Evolutionary conservation across 2,329 filamentous ascomycete species (phyloP).

Genomic region (Trichoderma polysporum): DNA sequence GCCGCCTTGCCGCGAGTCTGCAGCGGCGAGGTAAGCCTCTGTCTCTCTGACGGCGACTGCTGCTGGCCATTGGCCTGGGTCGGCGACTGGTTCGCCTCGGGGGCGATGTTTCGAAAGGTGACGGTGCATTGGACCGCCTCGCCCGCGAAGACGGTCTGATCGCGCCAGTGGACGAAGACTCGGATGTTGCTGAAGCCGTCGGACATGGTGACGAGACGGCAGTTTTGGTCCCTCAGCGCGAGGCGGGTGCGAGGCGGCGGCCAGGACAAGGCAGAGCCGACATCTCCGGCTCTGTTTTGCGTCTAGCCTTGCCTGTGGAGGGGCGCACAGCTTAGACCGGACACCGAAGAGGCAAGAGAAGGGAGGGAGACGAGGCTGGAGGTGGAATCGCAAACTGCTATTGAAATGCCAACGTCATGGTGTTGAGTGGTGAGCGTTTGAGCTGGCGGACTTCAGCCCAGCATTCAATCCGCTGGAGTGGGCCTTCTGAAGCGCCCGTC

Average conservation of each 20-base stretch:
- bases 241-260: constrained; percentile 30
- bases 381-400: neutral
- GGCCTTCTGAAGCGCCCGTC: neutral
- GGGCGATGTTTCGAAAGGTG: constrained; percentile 85
- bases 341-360: neutral
- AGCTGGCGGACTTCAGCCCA: neutral
- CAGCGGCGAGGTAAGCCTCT: constrained; percentile 45
- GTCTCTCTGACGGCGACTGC: constrained; percentile 32
- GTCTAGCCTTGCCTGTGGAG: constrained; percentile 22
- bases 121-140: constrained; percentile 95
- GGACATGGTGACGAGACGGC: constrained; percentile 45
- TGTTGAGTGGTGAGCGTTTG: constrained; percentile 7
- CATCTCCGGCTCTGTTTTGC: constrained; percentile 38
- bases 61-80: constrained; percentile 23
- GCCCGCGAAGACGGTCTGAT: constrained; percentile 92
- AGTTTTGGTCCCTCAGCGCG: constrained; percentile 31
- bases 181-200: constrained; percentile 70
- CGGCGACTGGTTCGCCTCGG: constrained; percentile 39
- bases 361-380: neutral
- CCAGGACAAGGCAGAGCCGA: constrained; percentile 30
- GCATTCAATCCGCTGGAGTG: neutral
- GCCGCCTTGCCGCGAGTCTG: constrained; percentile 43
- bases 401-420: constrained; percentile 19
- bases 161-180: constrained; percentile 93
- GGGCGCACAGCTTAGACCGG: neutral